Evolutionary conservation across 1,284 basidiomycete species (phyloP).

Genomic region (Cutaneotrichosporon spelunceum): DNA sequence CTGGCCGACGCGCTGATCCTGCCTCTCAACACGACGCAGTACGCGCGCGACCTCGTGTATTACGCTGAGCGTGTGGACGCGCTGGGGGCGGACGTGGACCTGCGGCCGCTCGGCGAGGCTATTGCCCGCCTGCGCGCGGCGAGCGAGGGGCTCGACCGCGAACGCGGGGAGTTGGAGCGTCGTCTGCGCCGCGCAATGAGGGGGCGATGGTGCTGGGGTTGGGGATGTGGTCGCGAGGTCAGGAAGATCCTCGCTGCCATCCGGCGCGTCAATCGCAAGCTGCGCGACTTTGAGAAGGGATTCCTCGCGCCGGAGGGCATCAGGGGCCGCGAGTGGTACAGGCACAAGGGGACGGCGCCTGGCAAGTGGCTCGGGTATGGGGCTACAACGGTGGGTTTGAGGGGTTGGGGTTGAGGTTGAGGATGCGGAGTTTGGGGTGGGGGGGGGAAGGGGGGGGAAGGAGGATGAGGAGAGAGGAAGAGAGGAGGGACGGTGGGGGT

Average conservation of each 20-base stretch:
- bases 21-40: conserved; percentile 75
- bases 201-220: neutral
- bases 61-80: conserved; percentile 57
- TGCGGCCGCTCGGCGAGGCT: conserved; percentile 56
- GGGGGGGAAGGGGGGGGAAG: too few relatives aligned
- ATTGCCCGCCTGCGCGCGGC: conserved; percentile 58
- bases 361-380: conserved; percentile 88
- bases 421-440: too few relatives aligned
- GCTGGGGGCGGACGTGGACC: conserved; percentile 45
- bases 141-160: conserved; percentile 58
- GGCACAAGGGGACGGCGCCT: conserved; percentile 81
- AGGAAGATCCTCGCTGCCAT: conserved; percentile 57
- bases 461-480: too few relatives aligned
- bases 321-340: conserved; percentile 76
- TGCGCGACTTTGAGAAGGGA: conserved; percentile 73
- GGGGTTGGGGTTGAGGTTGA: neutral
- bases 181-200: conserved; percentile 40
- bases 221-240: conserved; percentile 51
- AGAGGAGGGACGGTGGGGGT: too few relatives aligned
- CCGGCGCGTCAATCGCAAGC: conserved; percentile 64
- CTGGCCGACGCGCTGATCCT: conserved; percentile 60
- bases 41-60: conserved; percentile 61
- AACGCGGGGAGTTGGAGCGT: conserved; percentile 34
- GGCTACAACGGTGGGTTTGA: conserved; percentile 51
- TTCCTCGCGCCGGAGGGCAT: conserved; percentile 78